A percentile compares a stretch with the other conserved stretches of the same genome.
Conservation (phyloP, 768 basidiomycete genomes). For the Leccinum rimulosum region DNA sequence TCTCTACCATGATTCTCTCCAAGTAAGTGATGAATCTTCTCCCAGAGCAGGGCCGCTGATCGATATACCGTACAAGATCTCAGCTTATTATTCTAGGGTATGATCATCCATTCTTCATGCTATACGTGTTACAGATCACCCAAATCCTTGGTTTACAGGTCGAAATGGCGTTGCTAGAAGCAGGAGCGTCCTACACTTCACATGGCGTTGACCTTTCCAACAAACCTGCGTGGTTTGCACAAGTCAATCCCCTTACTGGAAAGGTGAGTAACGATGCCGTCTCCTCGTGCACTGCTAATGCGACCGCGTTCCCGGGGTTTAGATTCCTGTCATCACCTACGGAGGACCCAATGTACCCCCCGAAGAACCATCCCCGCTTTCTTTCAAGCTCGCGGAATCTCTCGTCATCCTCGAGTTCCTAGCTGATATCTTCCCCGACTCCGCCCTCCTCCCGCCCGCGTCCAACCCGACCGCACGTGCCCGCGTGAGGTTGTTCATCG, state of each 20-base stretch:
- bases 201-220: constrained; percentile 56
- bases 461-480: neutral
- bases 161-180: constrained; percentile 58
- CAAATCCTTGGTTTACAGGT: constrained; percentile 33
- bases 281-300: too few species aligned
- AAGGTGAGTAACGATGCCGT: constrained; percentile 41
- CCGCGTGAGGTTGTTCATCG: neutral
- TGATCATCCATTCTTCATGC: constrained; percentile 6
- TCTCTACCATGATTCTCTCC: constrained; percentile 37
- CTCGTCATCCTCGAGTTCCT: neutral
- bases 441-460: neutral
- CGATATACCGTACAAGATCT: constrained; percentile 35
- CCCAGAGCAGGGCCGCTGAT: neutral
- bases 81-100: constrained; percentile 56
- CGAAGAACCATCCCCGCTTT: neutral
- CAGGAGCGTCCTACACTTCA: constrained; percentile 44
- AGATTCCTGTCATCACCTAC: neutral
- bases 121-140: neutral
- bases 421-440: neutral
- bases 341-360: neutral
- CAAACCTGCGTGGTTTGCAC: constrained; percentile 67
- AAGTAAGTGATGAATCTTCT: constrained; percentile 28
- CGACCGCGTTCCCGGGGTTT: too few species aligned
- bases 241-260: constrained; percentile 55
- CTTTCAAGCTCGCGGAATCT: neutral